phyloP scores from a whole-genome alignment of 306 rosid genomes.

The Vigna trinervia region DNA sequence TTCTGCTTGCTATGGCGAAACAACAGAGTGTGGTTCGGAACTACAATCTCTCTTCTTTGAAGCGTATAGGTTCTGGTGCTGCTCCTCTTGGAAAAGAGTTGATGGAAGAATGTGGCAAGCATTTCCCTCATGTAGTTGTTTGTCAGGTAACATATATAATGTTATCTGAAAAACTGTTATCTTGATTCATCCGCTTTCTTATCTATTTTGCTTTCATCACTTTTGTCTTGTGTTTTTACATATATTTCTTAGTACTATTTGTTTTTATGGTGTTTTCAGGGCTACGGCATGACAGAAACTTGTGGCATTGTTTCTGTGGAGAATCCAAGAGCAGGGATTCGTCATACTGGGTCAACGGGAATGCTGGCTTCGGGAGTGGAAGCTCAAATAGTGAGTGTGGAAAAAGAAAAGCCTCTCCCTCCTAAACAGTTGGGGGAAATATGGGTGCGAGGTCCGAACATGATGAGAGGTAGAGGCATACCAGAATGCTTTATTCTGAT shows the following conservation, averaged over 20 bases:
- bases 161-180: no score
- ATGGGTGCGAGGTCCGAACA: slow-evolving; percentile 81
- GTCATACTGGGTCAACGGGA: slow-evolving; percentile 75
- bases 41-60: slow-evolving; percentile 73
- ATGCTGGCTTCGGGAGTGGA: slow-evolving; percentile 68
- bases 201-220: no score
- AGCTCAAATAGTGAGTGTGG: slow-evolving; percentile 68
- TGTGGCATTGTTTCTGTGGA: slow-evolving; percentile 67
- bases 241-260: no score
- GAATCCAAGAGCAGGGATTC: slow-evolving; percentile 54
- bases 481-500: background rate
- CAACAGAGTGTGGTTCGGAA: slow-evolving; percentile 63
- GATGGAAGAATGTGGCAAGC: slow-evolving; percentile 70
- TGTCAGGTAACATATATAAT: slow-evolving; percentile 55
- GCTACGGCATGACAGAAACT: slow-evolving; percentile 94
- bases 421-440: slow-evolving; percentile 80
- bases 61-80: slow-evolving; percentile 74
- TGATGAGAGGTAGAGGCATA: slow-evolving; percentile 68
- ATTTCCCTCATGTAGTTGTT: slow-evolving; percentile 58
- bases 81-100: slow-evolving; percentile 88
- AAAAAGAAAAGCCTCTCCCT: slow-evolving; percentile 71
- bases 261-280: slow-evolving; percentile 42
- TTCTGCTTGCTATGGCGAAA: slow-evolving; percentile 74
- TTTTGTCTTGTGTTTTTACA: no score
- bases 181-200: no score